Base-by-base conservation (phyloP, 2,329 filamentous ascomycete genomes). In the Ilyonectria sp. region DNA sequence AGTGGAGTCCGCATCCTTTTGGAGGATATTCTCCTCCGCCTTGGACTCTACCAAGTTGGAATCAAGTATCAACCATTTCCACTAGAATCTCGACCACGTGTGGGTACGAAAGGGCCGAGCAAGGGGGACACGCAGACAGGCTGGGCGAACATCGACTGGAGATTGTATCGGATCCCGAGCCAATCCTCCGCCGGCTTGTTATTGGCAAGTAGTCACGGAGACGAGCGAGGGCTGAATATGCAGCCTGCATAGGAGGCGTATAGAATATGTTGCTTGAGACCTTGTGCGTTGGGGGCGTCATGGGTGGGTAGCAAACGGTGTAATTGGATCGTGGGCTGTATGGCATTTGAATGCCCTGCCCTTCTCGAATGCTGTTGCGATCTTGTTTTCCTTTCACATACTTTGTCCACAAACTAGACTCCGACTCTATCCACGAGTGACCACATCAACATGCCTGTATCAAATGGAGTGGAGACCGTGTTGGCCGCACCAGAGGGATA, bases 401-500 rank as follows among this genome's bases (percentile, higher is more conserved):
- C 19, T 43, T n/a, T 8, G 15, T n/a, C 40, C 6, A 17, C 6
- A n/a, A n/a, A 3, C 23, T 23, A 8, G 17, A n/a, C n/a, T 8
- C 2, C 40, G 40, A 43, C 15, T 23, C 15, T 10, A 33, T 2
- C 23, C 15, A n/a, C 4, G 40, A 43, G 40, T 43, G 15, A n/a
- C 15, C 6, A 17, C 40, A 8, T 44, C 55, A 69, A 68, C 5
- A 75, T 75, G 70, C 50, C 69, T 10, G 21, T 65, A 7, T 58
- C 73, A 21, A 55, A 73, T 43, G 73, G 71, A 23, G 56, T 72
- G 1, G 31, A 33, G 15, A 63, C 65, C 23, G 67, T 74, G 17
- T 33, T 75, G 10, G 59, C 62, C 11, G 71, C 79, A 1, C 80
- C 80, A 4, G 65, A 71, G 7, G 79, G 71, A 35, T 82, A 80